phyloP scores from a whole-genome alignment of 352 stramenopile species.

The Plasmopara halstedii region DNA sequence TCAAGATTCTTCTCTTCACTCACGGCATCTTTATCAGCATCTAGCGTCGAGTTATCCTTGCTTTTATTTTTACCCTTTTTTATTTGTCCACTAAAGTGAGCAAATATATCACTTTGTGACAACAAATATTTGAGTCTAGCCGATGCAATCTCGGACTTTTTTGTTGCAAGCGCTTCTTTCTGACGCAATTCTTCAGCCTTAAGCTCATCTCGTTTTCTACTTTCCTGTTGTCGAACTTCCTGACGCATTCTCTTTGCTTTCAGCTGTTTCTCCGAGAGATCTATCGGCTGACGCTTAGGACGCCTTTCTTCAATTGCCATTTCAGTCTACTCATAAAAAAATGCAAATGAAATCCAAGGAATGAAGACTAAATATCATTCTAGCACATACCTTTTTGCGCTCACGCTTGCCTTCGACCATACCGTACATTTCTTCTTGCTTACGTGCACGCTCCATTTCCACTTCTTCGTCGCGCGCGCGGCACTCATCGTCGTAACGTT shows the following conservation, averaged over 20 bases:
- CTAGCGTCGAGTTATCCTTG: constrained; percentile 13
- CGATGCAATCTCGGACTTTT: constrained; percentile 73
- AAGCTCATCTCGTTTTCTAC: constrained; percentile 61
- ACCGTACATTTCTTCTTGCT: constrained; percentile 63
- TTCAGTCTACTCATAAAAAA: constrained; percentile 16
- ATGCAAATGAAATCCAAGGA: constrained; percentile 1
- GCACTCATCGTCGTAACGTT: constrained; percentile 73
- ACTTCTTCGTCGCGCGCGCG: constrained; percentile 64
- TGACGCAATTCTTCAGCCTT: constrained; percentile 68
- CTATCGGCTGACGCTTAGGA: constrained; percentile 33
- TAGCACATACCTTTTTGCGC: constrained; percentile 48
- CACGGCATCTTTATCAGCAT: constrained; percentile 53
- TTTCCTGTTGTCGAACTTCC: constrained; percentile 69
- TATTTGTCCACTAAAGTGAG: constrained; percentile 92
- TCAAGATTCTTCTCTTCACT: constrained; percentile 57
- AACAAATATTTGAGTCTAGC: constrained; percentile 92
- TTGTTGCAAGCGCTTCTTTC: constrained; percentile 71
- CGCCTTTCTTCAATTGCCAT: constrained; percentile 32
- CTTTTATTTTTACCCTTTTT: constrained; percentile 47
- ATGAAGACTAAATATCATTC: neutral
- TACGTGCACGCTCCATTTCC: constrained; percentile 59
- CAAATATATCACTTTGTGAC: constrained; percentile 96
- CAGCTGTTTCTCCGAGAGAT: constrained; percentile 57
- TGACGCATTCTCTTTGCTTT: constrained; percentile 60
- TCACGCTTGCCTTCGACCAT: constrained; percentile 76